phyloP scores from a whole-genome alignment of 805 yeast genomes.

The Wickerhamiella bombiphila region DNA sequence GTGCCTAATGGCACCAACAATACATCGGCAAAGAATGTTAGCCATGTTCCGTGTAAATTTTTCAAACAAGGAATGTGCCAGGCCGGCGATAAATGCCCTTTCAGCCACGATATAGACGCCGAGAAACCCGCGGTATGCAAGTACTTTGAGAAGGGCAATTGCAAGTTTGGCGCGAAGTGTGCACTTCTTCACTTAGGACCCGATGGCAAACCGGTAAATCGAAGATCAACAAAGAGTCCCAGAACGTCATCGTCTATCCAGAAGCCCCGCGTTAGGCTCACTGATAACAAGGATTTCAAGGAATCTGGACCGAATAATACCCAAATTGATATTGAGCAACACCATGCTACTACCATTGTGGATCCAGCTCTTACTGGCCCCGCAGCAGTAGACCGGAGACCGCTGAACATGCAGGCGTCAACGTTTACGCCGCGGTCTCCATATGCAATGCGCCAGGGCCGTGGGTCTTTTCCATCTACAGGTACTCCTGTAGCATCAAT shows the following conservation, averaged over 20 bases:
- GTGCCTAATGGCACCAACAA: too few species aligned
- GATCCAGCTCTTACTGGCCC: too few species aligned
- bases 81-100: constrained; percentile 86
- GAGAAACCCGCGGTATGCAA: constrained; percentile 55
- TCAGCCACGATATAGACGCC: constrained; percentile 48
- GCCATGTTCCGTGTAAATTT: constrained; percentile 96
- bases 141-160: constrained; percentile 90
- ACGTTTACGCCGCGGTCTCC: neutral
- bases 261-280: too few species aligned
- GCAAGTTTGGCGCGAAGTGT: constrained; percentile 89
- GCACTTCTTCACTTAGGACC: constrained; percentile 86
- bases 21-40: constrained; percentile 34
- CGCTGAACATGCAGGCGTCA: neutral
- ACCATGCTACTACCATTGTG: too few species aligned
- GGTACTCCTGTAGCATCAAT: constrained; percentile 1
- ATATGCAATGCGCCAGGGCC: neutral
- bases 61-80: constrained; percentile 86
- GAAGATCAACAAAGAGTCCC: constrained; percentile 6
- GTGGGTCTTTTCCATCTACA: neutral
- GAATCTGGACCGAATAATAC: too few species aligned
- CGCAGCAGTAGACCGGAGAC: neutral
- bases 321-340: too few species aligned
- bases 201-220: constrained; percentile 69
- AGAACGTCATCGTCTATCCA: neutral
- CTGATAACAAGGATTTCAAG: too few species aligned